Evolutionary conservation across 768 basidiomycete species (phyloP), one percentile per base, ranked within the genome.

Genomic region (Leucogyrophana mollusca): DNA sequence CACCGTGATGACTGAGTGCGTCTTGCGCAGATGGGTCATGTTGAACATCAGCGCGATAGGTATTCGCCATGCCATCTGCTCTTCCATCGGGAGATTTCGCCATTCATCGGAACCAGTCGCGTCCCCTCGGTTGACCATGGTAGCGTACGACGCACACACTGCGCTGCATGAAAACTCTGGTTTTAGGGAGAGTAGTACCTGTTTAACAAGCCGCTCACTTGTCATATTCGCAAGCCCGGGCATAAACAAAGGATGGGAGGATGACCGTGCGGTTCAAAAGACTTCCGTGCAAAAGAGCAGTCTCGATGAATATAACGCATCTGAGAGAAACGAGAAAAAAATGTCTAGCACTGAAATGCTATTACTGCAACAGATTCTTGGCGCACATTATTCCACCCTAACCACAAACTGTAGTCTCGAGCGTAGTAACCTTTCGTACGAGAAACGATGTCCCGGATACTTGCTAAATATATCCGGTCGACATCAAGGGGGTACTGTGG

Each of bases 341-440:
- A 13, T 30, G 27, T 6, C 13, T 30, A 30, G 27, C 27, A 30
- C 13, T 30, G 27, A 30, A n/a, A n/a, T 0, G 23, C 1, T n/a
- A n/a, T 30, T 7, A 30, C 13, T 30, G 27, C 27, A 9, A 1
- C 1, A 2, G n/a, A 4, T 24, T 1, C 7, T 17, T n/a, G 8
- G 46, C 51, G 17, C 34, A 77, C 73, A 47, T 76, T 77, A 45
- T 77, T 76, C 72, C 72, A 77, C 11, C 74, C 76, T n/a, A 77
- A 57, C 51, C 73, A 74, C 7, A 75, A 58, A 50, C 70, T 74
- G 49, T 65, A 76, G 34, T 76, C 74, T 34, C 76, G 68, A 3
- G 65, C 67, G 46, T 71, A 75, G 48, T 67, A 77, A 2, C 74
- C 74, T 2, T 73, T 60, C 4, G 75, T 77, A 34, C 54, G 60